Evolutionary conservation across 1,139 yeast genomes (phyloP), one percentile per base, ranked within the genome.

Genomic region (Nadsonia starkeyi-henricii): DNA sequence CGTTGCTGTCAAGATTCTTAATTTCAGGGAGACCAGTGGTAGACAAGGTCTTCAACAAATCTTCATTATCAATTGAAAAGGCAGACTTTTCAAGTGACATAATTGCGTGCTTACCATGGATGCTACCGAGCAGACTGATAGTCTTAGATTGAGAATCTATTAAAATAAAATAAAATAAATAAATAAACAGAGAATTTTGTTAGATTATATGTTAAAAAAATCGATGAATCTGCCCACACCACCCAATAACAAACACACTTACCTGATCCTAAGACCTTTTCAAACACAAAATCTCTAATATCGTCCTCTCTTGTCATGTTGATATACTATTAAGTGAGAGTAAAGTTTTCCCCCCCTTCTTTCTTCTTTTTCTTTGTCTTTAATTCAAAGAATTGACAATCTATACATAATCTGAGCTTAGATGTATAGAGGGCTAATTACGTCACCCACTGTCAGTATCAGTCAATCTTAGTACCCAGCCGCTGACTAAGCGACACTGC

Each of bases 51-150:
- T 50, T 48, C n/a, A 52, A 46, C 3, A 57, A 47, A 5, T 45
- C 52, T 9, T 49, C 53, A n/a, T 51, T 59, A 19, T 51, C 48
- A 8, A 58, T 57, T 30, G 53, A 57, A 61, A 85, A 85, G 46
- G 78, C 81, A 0, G 88, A 71, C 63, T 85, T 85, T 58, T 86
- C 95, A 8, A 85, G 62, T 7, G 81, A 70, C 17, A 86, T 58
- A n/a, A 91, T 80, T 5, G 96, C 96, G 43, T 72, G 66, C 48
- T 78, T 48, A 1, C 60, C 67, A 4, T 73, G 70, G 21, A 91
- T 81, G 1, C 65, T 58, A 0, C 97, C 98, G 20, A 88, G 67
- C 1, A 88, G 56, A 0, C 75, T 78, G 26, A 81, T 62, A 1
- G 73, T 64, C 60, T 91, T 91, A 9, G 79, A 69, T 54, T 78